Conservation (phyloP, 345 rosid genomes). For the Populus simonii region DNA sequence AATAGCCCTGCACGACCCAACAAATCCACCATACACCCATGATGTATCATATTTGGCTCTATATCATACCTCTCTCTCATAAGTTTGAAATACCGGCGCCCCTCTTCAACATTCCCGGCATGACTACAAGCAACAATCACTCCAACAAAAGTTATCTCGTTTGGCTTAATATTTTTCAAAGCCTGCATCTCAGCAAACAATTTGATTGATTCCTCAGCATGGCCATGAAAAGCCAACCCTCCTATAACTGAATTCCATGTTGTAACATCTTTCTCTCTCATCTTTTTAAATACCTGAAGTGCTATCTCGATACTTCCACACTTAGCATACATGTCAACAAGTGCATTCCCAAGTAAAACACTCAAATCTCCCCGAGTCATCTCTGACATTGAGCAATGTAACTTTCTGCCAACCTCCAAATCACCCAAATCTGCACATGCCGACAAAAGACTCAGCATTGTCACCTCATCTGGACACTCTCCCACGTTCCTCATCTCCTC, state of each 20-base stretch:
- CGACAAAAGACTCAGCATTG: constrained; percentile 58
- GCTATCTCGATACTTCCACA: constrained; percentile 61
- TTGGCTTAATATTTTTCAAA: constrained; percentile 41
- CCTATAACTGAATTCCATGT: constrained; percentile 64
- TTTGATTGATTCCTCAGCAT: constrained; percentile 45
- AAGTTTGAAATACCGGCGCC: constrained; percentile 49
- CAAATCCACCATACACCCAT: constrained; percentile 73
- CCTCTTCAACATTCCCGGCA: constrained; percentile 58
- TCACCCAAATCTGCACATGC: constrained; percentile 63
- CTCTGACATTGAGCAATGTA: constrained; percentile 46
- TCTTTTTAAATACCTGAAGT: constrained; percentile 47
- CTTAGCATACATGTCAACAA: constrained; percentile 68
- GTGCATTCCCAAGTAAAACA: constrained; percentile 53
- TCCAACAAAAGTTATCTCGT: constrained; percentile 63
- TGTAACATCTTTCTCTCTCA: constrained; percentile 52
- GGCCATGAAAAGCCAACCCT: constrained; percentile 67
- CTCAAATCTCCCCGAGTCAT: constrained; percentile 22
- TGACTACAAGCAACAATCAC: constrained; percentile 67
- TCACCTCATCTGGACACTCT: constrained; percentile 64
- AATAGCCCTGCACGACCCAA: constrained; percentile 61
- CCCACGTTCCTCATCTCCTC: constrained; percentile 65
- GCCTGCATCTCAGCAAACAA: constrained; percentile 54
- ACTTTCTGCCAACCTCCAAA: constrained; percentile 50
- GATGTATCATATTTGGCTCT: constrained; percentile 63
- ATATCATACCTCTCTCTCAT: constrained; percentile 45